These are phyloP conservation scores for Colletotrichum tofieldiae DNA, from an alignment of 2,329 filamentous ascomycete species.

Conservation along the genomic window DNA sequence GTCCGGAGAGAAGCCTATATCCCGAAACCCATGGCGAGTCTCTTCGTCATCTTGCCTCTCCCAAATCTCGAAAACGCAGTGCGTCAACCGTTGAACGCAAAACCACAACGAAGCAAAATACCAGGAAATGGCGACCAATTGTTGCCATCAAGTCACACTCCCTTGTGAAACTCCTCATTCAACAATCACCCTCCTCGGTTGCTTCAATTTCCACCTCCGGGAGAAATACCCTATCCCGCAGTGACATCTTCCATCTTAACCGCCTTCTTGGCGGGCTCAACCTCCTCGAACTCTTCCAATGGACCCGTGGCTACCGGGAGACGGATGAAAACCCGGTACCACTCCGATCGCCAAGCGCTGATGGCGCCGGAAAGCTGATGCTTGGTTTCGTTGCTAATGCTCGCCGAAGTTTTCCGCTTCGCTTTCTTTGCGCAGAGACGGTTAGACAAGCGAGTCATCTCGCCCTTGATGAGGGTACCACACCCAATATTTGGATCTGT, in stretches of 20 bases:
- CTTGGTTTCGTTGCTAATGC: background rate
- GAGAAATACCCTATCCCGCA: background rate
- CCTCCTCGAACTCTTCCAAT: background rate
- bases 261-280: background rate
- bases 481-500: background rate
- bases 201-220: background rate
- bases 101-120: background rate
- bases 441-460: background rate
- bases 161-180: too few relatives aligned
- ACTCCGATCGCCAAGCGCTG: background rate
- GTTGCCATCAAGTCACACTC: background rate
- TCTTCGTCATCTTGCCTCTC: background rate
- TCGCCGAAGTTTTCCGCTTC: background rate
- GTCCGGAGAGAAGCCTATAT: background rate
- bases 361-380: background rate
- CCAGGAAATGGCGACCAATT: background rate
- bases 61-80: background rate
- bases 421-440: background rate
- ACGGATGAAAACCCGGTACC: background rate
- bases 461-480: background rate
- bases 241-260: background rate
- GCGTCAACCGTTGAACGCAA: background rate
- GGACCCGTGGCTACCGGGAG: background rate
- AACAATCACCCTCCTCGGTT: background rate
- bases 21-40: background rate